Evolutionary conservation across 768 basidiomycete species (phyloP), one percentile per base, ranked within the genome.

Genomic region (Leccinum subtestaceum): DNA sequence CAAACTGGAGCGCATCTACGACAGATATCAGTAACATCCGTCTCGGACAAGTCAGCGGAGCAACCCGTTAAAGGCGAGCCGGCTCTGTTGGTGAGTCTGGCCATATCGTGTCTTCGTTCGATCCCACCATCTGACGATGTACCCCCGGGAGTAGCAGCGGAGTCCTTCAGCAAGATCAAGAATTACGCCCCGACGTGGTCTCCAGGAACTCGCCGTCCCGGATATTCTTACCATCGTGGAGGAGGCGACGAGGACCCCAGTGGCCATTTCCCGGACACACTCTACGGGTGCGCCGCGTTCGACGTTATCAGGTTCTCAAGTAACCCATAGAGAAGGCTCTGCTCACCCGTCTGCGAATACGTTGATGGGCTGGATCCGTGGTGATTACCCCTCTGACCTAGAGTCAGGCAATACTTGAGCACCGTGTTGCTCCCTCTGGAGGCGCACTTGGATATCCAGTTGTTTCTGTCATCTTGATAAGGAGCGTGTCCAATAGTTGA

Each of bases 151-250:
- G 15, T 53, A 60, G 59, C 38, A 31, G 31, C 25, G 36, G 21
- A n/a, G 8, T 15, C 11, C 27, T 4, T 52, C 55, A 13, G 12
- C 34, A 25, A 56, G 34, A 43, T 13, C 52, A 23, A 49, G 53
- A 34, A 27, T 25, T 9, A 11, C 23, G 11, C 34, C 34, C 19
- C 32, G 50, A 31, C 56, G 56, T n/a, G 25, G 48, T 23, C 49
- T 13, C 7, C 43, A 57, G 34, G 55, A 58, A 31, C 40, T 23
- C n/a, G 17, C 40, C 38, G 38, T 40, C 2, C 50, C 55, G 2
- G 56, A 58, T 38, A 60, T 60, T 47, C 59, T 60, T 25, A 38
- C 49, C 13, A 52, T 60, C 27, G 59, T 60, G 10, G 59, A 60
- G 32, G 50, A 60, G 5, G 59, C 55, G 10, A 55, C 59, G 19